Conservation (phyloP, 257 asterid species). For the Cynanchum wilfordii region DNA sequence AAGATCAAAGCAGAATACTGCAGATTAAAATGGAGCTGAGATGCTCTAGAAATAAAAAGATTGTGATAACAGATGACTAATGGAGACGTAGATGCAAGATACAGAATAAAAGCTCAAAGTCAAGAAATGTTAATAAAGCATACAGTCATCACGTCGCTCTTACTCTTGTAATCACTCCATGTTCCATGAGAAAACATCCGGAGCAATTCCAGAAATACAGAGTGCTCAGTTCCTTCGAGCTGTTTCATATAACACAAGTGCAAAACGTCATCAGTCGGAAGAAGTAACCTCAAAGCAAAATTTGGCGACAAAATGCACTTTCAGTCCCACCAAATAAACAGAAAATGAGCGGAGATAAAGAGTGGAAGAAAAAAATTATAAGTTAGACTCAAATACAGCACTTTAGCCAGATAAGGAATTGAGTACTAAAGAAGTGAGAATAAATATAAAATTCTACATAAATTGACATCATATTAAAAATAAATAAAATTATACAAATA, state of each 20-base stretch:
- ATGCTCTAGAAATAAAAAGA: neutral
- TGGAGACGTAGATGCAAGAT: neutral
- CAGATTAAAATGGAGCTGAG: neutral
- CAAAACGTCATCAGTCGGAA: slow-evolving; percentile 7
- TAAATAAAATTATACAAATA: neutral
- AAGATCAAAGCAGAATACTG: neutral
- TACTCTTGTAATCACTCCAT: slow-evolving; percentile 92
- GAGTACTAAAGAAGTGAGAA: too few species aligned
- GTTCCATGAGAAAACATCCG: slow-evolving; percentile 83
- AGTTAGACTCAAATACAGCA: neutral
- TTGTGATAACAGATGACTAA: neutral
- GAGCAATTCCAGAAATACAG: slow-evolving; percentile 64
- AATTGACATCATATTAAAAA: neutral
- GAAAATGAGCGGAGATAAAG: neutral
- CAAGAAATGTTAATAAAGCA: neutral
- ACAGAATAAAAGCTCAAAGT: neutral
- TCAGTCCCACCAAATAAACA: neutral
- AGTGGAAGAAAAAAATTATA: neutral
- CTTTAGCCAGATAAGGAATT: neutral
- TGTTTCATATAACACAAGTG: slow-evolving; percentile 24
- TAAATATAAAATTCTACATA: too few species aligned
- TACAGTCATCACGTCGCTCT: slow-evolving; percentile 15
- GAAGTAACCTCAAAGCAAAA: neutral
- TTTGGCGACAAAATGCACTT: neutral
- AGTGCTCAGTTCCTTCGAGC: slow-evolving; percentile 84